These are phyloP conservation scores for Collariella sp. DNA, from an alignment of 495 filamentous ascomycete species.

Conservation along the genomic window DNA sequence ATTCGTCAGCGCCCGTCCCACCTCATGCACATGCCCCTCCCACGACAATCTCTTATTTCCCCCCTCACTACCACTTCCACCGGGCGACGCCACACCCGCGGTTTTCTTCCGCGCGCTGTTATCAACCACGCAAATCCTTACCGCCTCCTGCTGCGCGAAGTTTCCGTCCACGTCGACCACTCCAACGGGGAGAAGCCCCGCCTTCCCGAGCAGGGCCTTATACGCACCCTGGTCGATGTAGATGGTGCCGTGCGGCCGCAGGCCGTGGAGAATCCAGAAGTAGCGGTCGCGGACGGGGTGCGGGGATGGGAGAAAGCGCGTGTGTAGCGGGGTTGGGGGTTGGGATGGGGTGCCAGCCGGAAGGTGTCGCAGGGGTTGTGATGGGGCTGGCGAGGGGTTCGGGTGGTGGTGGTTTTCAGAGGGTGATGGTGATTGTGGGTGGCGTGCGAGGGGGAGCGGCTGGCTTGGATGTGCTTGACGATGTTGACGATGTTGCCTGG, in stretches of 20 bases:
- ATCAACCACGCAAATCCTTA: conserved; percentile 71
- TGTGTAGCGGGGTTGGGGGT: conserved; percentile 64
- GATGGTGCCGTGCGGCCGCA: conserved; percentile 83
- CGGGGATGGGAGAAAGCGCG: conserved; percentile 81
- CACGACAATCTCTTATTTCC: conserved; percentile 29
- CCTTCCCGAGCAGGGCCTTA: conserved; percentile 66
- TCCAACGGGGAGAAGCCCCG: conserved; percentile 83
- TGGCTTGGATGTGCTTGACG: conserved; percentile 66
- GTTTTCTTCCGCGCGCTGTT: conserved; percentile 20
- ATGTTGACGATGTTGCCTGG: conserved; percentile 90
- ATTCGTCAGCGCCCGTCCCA: conserved; percentile 87
- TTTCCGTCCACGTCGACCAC: conserved; percentile 80
- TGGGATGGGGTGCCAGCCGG: conserved; percentile 25
- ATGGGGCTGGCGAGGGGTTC: conserved; percentile 18
- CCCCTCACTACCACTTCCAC: conserved; percentile 26
- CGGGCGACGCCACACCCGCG: conserved; percentile 30
- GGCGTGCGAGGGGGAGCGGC: conserved; percentile 30
- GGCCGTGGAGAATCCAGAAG: conserved; percentile 94
- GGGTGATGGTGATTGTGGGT: conserved; percentile 17
- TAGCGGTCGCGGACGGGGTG: conserved; percentile 83
- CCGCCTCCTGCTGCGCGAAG: conserved; percentile 88
- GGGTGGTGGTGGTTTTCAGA: not conserved
- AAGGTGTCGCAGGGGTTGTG: conserved; percentile 32
- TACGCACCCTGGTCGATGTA: conserved; percentile 89
- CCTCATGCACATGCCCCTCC: conserved; percentile 56